phyloP scores from a whole-genome alignment of 2,329 filamentous ascomycete species.

The Beauveria scarabaeidicola region DNA sequence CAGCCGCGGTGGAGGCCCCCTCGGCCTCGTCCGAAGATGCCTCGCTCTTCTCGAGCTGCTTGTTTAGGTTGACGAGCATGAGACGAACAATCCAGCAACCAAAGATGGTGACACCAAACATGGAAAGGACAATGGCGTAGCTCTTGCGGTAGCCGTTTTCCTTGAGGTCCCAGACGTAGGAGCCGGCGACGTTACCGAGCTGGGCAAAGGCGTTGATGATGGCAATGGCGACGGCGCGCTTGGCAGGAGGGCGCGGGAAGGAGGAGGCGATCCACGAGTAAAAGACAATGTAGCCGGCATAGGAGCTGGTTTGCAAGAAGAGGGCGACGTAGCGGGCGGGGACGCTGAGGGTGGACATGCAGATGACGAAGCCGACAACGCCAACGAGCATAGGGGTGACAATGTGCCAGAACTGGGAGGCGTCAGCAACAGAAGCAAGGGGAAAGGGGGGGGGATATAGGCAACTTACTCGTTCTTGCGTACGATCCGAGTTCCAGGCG shows the following conservation, averaged over 20 bases:
- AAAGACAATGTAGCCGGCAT: conserved; percentile 50
- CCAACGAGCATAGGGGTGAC: conserved; percentile 43
- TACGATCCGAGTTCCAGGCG: conserved; percentile 48
- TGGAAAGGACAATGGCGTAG: conserved; percentile 55
- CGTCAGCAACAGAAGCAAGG: neutral
- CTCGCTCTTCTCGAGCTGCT: conserved; percentile 37
- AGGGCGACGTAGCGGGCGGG: conserved; percentile 52
- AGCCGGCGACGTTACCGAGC: conserved; percentile 51
- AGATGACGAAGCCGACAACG: conserved; percentile 50
- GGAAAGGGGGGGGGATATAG: neutral
- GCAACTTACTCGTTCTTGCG: conserved; percentile 40
- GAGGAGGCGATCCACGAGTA: conserved; percentile 51
- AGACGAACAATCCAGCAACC: conserved; percentile 42
- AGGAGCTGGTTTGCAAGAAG: conserved; percentile 50
- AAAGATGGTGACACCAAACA: conserved; percentile 51
- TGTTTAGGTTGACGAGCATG: conserved; percentile 39
- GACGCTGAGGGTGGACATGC: conserved; percentile 47
- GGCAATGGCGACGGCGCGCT: conserved; percentile 52
- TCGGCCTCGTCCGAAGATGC: conserved; percentile 24
- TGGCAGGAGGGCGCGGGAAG: conserved; percentile 50
- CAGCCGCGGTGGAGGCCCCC: neutral
- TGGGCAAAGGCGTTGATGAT: conserved; percentile 52
- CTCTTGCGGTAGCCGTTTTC: conserved; percentile 55
- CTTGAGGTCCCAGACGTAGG: conserved; percentile 53
- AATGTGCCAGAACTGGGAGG: conserved; percentile 48